Evolutionary conservation across 108 stramenopile genomes (phyloP), one percentile per base, ranked within the genome.

Genomic region (Cyclostephanos invisitatus): DNA sequence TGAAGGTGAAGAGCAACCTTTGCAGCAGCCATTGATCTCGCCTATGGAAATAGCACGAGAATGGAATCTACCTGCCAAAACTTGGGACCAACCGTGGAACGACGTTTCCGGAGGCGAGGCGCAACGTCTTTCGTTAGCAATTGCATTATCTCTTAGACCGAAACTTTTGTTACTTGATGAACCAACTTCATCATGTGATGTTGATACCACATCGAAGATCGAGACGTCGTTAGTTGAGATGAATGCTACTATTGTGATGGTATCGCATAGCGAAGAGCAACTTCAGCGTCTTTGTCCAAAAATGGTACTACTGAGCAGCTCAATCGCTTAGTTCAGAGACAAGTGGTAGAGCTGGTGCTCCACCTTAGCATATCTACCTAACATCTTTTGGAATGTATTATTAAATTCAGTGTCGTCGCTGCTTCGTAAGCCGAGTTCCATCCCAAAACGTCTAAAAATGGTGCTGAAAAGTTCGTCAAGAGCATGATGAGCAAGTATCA

Each of bases 151-250:
- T 51, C 68, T 79, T 12, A 15, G 47, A 28, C 84, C 82, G 2
- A 40, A 70, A n/a, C 20, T 85, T 10, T 38, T 85, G 25, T 50
- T 85, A 12, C 46, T 80, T 11, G 84, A 85, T 75, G 84, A 85
- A 62, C 62, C 74, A 21, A 85, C 78, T 8, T 60, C 72, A 17
- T 63, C 64, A 3, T 80, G 79, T 38, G 83, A 84, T 55, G 44
- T 36, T 35, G 49, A 42, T 7, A 74, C 80, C 14, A 84, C 77
- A 54, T n/a, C 47, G 12, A 29, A 32, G 36, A 77, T 84, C 28
- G 75, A 81, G 27, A 53, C 38, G 65, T 70, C 78, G 27, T 46
- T 80, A 15, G 7, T 18, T 17, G 67, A 67, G 42, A 42, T 25
- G 58, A 57, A 56, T 47, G 20, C 18, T 24, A 53, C 72, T 20